Base-by-base conservation (phyloP, 129 eudicot genomes). In the Tagetes patula region DNA sequence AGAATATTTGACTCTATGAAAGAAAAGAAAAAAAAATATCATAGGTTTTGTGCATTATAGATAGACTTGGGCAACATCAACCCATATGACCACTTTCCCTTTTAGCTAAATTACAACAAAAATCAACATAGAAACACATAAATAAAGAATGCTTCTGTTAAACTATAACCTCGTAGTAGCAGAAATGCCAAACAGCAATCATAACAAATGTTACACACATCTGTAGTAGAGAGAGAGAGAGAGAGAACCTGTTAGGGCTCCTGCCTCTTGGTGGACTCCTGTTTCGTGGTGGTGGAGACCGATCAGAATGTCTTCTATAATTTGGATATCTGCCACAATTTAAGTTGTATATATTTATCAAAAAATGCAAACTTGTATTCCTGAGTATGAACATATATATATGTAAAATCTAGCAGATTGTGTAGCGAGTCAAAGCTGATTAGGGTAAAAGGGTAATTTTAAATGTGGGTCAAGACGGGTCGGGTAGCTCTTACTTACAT, bases 241-340 rank as follows among this genome's bases (percentile, higher is more conserved):
- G n/a, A 69, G 71, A 70, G 58, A 67, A 87, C 98, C 99, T 94
- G 46, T 89, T 85, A 13, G 99, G 96, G 82, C 87, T 87, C 82
- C 87, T 85, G 78, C 87, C 87, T 65, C 96, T 87, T 40, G 72
- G 85, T 1, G 95, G 83, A 65, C 96, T 88, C 65, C 88, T 66
- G 81, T 83, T 67, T 37, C 87, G 86, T 73, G 85, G 79, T 47
- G 77, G 87, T 53, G 99, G 87, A 2, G 90, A 86, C 37, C 90
- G 94, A 34, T 86, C 93, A 56, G 84, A 84, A 77, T 83, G 86
- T 20, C 86, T 74, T 80, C 88, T 76, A 76, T 90, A 86, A 84
- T 82, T 88, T 53, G 89, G 59, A 83, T 81, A 82, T 74, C 97
- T 88, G 75, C 33, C 37, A 77, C 2, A 40, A 77, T 34, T 77